Base-by-base conservation (phyloP, 2,329 filamentous ascomycete genomes). In the Pseudogymnoascus sp. region DNA sequence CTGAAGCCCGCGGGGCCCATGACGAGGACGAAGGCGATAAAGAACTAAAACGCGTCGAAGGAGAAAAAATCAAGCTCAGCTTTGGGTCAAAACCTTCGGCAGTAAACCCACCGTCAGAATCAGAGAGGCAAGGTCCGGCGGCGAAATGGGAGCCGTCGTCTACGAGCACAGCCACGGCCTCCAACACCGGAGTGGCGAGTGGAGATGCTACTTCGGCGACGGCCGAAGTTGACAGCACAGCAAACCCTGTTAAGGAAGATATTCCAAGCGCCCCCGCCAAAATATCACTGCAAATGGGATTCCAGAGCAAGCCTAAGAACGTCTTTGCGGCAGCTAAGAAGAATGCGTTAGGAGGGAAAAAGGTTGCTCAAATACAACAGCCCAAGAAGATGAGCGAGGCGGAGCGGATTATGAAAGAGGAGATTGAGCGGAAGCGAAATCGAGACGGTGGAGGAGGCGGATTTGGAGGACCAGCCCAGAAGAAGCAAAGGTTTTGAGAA, bases 351-450 rank as follows among this genome's bases (percentile, higher is more conserved):
- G 81, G 83, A 1, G 77, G 81, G 2, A 91, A 91, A 75, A 91
- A 90, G 73, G 66, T 74, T 0, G 70, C 77, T 34, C 81, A 79
- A 10, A 76, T 83, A 3, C 85, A 85, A 66, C 82, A 83, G 63
- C 86, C 86, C 1, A 91, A 90, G 80, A 95, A 90, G 71, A 93
- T 96, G 83, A 93, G 89, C 70, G 91, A 96, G 72, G 88, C 87
- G 2, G 91, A 93, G 76, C 83, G 88, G 62, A 96, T 95, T 71
- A 96, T 96, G 92, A 90, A 88, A 75, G 88, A 90, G 69, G 89
- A 93, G 72, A 81, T 91, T 75, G 88, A 91, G 69, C 80, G 82
- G 67, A 92, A 91, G 73, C 80, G 87, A 63, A 75, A 80, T 36
- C 78, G 84, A 59, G 81, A 79, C 8, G 72, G 72, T 3, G 74